Conservation (phyloP, 2,329 filamentous ascomycete genomes). For the Trichoderma koningii region DNA sequence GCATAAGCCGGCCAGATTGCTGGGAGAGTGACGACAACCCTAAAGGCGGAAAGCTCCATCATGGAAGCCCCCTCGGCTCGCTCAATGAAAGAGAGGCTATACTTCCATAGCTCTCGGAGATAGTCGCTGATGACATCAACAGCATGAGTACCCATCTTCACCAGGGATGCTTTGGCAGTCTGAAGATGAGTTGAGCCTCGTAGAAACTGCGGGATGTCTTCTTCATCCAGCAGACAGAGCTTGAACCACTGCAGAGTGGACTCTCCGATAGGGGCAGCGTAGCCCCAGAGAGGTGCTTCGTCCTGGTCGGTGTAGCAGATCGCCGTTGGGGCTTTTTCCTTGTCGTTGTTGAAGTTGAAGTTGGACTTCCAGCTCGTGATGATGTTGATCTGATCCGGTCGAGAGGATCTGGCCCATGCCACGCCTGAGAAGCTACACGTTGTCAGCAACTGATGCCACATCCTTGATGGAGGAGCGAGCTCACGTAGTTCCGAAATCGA, state of each 20-base stretch:
- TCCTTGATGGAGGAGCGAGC: constrained; percentile 23
- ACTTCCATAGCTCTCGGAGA: constrained; percentile 40
- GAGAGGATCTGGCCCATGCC: constrained; percentile 41
- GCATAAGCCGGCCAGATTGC: constrained; percentile 50
- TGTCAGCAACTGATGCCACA: constrained; percentile 12
- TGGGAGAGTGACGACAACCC: constrained; percentile 47
- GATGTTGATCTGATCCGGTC: constrained; percentile 35
- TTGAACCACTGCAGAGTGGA: constrained; percentile 47
- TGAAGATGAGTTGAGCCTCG: constrained; percentile 31
- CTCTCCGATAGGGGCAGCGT: constrained; percentile 32
- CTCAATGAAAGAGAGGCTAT: constrained; percentile 35
- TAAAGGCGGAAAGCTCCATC: constrained; percentile 34
- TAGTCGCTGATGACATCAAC: constrained; percentile 40
- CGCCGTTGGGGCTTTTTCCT: constrained; percentile 38
- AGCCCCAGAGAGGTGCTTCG: constrained; percentile 37
- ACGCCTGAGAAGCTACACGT: constrained; percentile 43
- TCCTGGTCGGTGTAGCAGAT: constrained; percentile 30
- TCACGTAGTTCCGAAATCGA: constrained; percentile 53
- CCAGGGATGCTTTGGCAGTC: constrained; percentile 4
- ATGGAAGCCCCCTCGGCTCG: constrained; percentile 32
- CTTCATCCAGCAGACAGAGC: constrained; percentile 41
- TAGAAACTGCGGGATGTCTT: constrained; percentile 36
- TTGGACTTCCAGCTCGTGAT: constrained; percentile 39
- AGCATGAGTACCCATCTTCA: constrained; percentile 28
- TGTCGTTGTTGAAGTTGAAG: constrained; percentile 33